Evolutionary conservation across 2,329 filamentous ascomycete genomes (phyloP), one percentile per base, ranked within the genome.

Genomic region (Apiospora koreana): DNA sequence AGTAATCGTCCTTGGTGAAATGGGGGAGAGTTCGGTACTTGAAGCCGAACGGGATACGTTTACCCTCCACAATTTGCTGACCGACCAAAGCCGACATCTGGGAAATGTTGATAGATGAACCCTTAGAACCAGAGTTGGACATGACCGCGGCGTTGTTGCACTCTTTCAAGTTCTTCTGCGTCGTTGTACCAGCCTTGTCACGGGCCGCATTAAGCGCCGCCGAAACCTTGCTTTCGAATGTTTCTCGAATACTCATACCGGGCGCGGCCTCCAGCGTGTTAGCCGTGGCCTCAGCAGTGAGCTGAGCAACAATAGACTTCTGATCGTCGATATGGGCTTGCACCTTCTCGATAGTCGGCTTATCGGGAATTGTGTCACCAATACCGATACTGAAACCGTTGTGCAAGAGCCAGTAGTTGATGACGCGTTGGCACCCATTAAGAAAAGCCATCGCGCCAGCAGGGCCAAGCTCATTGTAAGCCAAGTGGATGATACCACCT

Each of bases 1-100:
- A 98, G 82, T 98, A 99, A 81, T 99, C 97, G 77, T 99, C 97
- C 86, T 99, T 99, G 74, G 96, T 97, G 83, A 99, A 99, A 82
- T 99, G 96, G 3, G 96, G 96, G 71, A 99, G 85, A 0, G 96
- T 97, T 68, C 96, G 92, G 81, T 99, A 98, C 81, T 98, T 98
- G 90, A 99, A 99, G 28, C 97, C 96, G 79, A 98, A 99, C 0
- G 96, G 96, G 85, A 99, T 97, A 86, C 96, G 96, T 84, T 97
- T 97, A 77, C 96, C 97, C 84, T 99, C 96, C 10, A 99, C 94
- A 74, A 97, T 97, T 81, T 99, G 97, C 81, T 99, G 96, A 74
- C 97, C 96, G 71, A 99, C 97, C 74, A 98, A 89, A 35, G 96
- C 96, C 73, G 95, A 97, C 96, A 99, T 99, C 83, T 99, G 96